Percentiles rank a stretch among this genome's conserved stretches.
phyloP scores from a whole-genome alignment of 164 flowering plant species.

The Berberis thunbergii region DNA sequence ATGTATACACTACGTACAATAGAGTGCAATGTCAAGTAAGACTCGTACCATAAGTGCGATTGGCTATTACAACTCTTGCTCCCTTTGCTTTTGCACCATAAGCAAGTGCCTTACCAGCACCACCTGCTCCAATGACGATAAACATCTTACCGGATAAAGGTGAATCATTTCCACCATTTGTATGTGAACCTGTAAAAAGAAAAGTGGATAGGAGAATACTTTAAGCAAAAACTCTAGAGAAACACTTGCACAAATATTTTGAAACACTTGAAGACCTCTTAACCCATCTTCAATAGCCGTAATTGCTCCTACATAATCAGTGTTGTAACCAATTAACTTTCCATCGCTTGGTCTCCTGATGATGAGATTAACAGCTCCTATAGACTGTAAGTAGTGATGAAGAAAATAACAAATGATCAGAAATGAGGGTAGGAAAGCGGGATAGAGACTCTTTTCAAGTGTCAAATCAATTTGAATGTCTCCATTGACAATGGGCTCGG shows the following conservation, averaged over 20 bases:
- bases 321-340: conserved; percentile 71
- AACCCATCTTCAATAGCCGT: conserved; percentile 82
- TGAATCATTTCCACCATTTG: conserved; percentile 28
- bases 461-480: too few relatives aligned
- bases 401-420: conserved; percentile 2
- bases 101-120: conserved; percentile 99
- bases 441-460: background rate
- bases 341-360: conserved; percentile 66
- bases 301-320: conserved; percentile 84
- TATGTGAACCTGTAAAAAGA: conserved; percentile 31
- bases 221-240: conserved; percentile 4
- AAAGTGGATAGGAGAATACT: background rate
- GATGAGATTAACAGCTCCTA: conserved; percentile 88
- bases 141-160: conserved; percentile 75
- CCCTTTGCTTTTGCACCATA: conserved; percentile 95
- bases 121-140: conserved; percentile 97
- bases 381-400: conserved; percentile 39
- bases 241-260: conserved; percentile 5
- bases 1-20: background rate
- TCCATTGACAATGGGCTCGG: background rate
- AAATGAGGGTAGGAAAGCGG: background rate
- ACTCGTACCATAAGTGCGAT: conserved; percentile 72
- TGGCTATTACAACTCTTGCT: conserved; percentile 79
- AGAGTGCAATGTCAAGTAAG: background rate
- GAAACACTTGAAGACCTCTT: conserved; percentile 39